Conservation (phyloP, 768 basidiomycete genomes). For the Phaeolepiota aurea region DNA sequence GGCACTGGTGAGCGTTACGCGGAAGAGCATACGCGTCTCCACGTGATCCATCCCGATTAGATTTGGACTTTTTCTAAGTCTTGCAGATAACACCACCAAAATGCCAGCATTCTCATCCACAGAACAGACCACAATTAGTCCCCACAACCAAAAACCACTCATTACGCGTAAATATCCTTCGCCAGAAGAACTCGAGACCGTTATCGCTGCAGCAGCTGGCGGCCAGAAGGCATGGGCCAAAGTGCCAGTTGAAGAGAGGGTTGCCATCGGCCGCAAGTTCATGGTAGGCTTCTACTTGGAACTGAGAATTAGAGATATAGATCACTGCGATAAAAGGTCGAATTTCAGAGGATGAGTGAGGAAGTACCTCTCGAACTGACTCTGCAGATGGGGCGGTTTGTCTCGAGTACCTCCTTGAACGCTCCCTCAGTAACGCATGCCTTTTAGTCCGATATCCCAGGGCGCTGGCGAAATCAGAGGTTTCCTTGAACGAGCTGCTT, state of each 20-base stretch:
- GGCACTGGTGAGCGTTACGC: background rate
- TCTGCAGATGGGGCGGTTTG: conserved; percentile 84
- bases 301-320: too few relatives aligned
- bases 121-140: conserved; percentile 74
- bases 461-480: conserved; percentile 74
- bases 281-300: too few relatives aligned
- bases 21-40: conserved; percentile 18
- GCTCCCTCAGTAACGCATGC: too few relatives aligned
- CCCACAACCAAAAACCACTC: conserved; percentile 67
- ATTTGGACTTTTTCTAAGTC: too few relatives aligned
- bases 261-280: conserved; percentile 52
- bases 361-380: conserved; percentile 73
- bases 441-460: conserved; percentile 73
- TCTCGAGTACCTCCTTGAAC: too few relatives aligned
- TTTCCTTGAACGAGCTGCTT: conserved; percentile 70
- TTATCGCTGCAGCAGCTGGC: conserved; percentile 43
- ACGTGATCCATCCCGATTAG: conserved; percentile 20
- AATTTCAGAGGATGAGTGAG: conserved; percentile 41
- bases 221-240: conserved; percentile 75
- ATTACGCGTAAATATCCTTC: conserved; percentile 62
- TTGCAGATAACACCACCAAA: too few relatives aligned
- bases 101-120: background rate
- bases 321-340: too few relatives aligned
- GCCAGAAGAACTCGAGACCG: conserved; percentile 48
- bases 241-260: conserved; percentile 63